Evolutionary conservation across 1,284 basidiomycete species (phyloP).

Genomic region (Pseudozyma tsukubaensis): DNA sequence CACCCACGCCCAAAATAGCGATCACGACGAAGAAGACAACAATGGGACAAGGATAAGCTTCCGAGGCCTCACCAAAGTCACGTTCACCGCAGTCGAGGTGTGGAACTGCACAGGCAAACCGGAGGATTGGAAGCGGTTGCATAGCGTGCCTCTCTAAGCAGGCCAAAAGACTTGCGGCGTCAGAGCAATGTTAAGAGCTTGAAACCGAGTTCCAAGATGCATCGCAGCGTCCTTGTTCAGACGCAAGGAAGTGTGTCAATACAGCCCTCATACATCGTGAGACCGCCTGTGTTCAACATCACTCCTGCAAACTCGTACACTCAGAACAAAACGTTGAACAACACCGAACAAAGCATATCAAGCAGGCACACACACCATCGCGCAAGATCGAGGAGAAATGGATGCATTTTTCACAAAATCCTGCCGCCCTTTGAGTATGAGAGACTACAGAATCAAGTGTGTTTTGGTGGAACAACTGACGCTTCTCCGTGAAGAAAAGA

Average conservation of each 20-base stretch:
- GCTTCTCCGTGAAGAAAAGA: not conserved
- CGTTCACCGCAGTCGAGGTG: slow-evolving; percentile 20
- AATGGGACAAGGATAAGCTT: slow-evolving; percentile 7
- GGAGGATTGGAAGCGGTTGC: slow-evolving; percentile 21
- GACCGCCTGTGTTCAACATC: not conserved
- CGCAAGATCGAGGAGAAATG: slow-evolving; percentile 1
- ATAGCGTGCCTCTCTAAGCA: slow-evolving; percentile 15
- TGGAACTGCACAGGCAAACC: slow-evolving; percentile 36
- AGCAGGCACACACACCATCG: not conserved
- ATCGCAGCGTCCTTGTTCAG: too few species aligned
- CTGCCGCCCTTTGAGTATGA: not conserved
- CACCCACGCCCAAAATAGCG: not conserved
- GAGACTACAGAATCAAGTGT: slow-evolving; percentile 5
- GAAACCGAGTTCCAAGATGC: too few species aligned
- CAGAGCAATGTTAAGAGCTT: too few species aligned
- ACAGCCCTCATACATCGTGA: not conserved
- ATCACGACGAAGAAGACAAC: not conserved
- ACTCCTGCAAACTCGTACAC: not conserved
- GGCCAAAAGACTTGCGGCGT: not conserved
- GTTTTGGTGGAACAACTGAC: slow-evolving; percentile 23
- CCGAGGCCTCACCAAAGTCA: slow-evolving; percentile 2
- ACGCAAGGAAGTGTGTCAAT: too few species aligned
- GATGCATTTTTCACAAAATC: slow-evolving; percentile 13
- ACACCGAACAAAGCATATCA: not conserved
- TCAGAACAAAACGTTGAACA: not conserved